A percentile compares a stretch with the other conserved stretches of the same genome.
Conservation (phyloP, 805 yeast genomes). For the Nakazawaea siamensis region DNA sequence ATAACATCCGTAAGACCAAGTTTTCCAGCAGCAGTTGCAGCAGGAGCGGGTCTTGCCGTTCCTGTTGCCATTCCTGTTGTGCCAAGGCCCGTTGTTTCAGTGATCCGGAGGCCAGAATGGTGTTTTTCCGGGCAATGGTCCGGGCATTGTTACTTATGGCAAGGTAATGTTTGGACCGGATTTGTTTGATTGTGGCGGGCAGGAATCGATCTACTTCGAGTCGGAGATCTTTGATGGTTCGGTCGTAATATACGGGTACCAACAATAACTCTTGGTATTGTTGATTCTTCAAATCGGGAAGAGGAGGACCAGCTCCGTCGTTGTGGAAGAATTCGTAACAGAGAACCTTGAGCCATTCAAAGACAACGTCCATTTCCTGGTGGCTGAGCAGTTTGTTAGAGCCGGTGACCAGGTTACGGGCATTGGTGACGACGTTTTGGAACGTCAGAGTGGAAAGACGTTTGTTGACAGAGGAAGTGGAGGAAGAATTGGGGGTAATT, state of each 20-base stretch:
- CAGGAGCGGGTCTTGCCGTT: slow-evolving; percentile 29
- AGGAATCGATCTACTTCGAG: slow-evolving; percentile 53
- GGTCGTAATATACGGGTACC: slow-evolving; percentile 59
- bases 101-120: slow-evolving; percentile 68
- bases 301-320: slow-evolving; percentile 73
- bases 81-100: slow-evolving; percentile 37
- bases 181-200: slow-evolving; percentile 40
- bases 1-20: slow-evolving; percentile 59
- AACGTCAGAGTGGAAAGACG: slow-evolving; percentile 16
- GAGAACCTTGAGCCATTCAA: slow-evolving; percentile 60
- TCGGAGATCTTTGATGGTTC: slow-evolving; percentile 35
- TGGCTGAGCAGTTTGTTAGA: slow-evolving; percentile 48
- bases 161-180: slow-evolving; percentile 40
- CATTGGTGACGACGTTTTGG: slow-evolving; percentile 38
- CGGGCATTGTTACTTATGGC: slow-evolving; percentile 24
- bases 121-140: slow-evolving; percentile 52
- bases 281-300: slow-evolving; percentile 51
- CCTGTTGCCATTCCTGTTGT: slow-evolving; percentile 28
- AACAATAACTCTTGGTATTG: slow-evolving; percentile 57
- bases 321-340: slow-evolving; percentile 71
- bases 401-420: slow-evolving; percentile 45
- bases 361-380: slow-evolving; percentile 58
- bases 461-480: background rate
- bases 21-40: slow-evolving; percentile 44
- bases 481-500: slow-evolving; percentile 11